These are phyloP conservation scores for Macaranga tanarius DNA, from an alignment of 441 rosid species.

Conservation along the genomic window DNA sequence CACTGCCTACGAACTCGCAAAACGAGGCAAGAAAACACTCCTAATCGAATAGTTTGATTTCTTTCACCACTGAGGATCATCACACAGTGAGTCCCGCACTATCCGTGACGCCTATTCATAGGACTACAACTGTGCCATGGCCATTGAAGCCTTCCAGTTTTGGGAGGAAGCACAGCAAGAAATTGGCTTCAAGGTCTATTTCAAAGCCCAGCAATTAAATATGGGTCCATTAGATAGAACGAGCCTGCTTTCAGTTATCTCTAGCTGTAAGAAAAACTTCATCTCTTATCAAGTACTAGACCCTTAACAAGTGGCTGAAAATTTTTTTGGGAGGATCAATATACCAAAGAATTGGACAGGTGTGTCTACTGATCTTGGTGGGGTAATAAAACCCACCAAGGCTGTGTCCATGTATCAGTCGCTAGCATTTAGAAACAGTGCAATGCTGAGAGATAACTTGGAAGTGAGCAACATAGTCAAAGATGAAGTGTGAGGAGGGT, in stretches of 20 bases:
- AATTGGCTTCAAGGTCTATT: slow-evolving; percentile 71
- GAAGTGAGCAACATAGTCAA: slow-evolving; percentile 49
- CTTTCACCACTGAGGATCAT: slow-evolving; percentile 86
- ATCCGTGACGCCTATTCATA: slow-evolving; percentile 76
- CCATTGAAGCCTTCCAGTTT: slow-evolving; percentile 39
- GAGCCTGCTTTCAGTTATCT: slow-evolving; percentile 44
- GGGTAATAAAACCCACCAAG: slow-evolving; percentile 80
- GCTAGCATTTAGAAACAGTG: slow-evolving; percentile 55
- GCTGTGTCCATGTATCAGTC: slow-evolving; percentile 88
- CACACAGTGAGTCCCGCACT: slow-evolving; percentile 95
- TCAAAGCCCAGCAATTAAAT: slow-evolving; percentile 65
- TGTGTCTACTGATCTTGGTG: slow-evolving; percentile 54
- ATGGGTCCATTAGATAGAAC: slow-evolving; percentile 53
- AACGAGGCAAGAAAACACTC: slow-evolving; percentile 56
- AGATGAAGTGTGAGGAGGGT: slow-evolving; percentile 50
- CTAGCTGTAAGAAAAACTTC: slow-evolving; percentile 45
- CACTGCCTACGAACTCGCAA: slow-evolving; percentile 69
- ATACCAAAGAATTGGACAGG: slow-evolving; percentile 76
- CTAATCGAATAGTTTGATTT: slow-evolving; percentile 85
- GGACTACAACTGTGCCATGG: slow-evolving; percentile 69
- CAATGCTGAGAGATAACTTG: slow-evolving; percentile 58
- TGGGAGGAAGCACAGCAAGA: slow-evolving; percentile 77
- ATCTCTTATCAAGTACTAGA: slow-evolving; percentile 40
- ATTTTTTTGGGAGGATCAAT: slow-evolving; percentile 48
- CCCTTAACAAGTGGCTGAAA: slow-evolving; percentile 28